Percentiles rank a stretch among this genome's conserved stretches.
phyloP scores from a whole-genome alignment of 1,284 basidiomycete genomes.

The Paramarasmius palmivorus region DNA sequence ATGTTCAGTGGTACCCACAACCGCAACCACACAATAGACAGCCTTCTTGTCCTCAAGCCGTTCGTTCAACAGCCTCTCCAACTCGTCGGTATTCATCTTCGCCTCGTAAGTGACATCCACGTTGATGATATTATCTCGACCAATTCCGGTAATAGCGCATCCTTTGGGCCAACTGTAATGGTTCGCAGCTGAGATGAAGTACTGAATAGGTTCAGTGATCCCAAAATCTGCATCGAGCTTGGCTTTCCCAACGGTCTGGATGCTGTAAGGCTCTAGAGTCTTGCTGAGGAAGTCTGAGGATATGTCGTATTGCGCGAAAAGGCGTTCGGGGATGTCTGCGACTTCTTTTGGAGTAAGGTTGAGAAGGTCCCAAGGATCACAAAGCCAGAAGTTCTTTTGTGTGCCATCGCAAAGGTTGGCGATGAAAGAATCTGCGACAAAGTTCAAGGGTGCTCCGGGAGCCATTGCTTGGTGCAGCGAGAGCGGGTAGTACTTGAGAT shows the following conservation, averaged over 20 bases:
- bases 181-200: constrained; percentile 33
- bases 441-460: constrained; percentile 22
- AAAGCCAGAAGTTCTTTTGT: constrained; percentile 24
- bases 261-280: constrained; percentile 28
- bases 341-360: constrained; percentile 25
- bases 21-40: constrained; percentile 43
- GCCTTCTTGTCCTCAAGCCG: constrained; percentile 29
- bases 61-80: constrained; percentile 31
- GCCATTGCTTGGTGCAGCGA: constrained; percentile 31
- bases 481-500: constrained; percentile 40
- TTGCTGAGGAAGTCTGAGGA: constrained; percentile 24
- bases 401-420: constrained; percentile 22
- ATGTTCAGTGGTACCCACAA: constrained; percentile 46
- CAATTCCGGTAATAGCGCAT: constrained; percentile 42
- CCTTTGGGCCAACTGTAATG: constrained; percentile 51
- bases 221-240: neutral
- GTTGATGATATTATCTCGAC: constrained; percentile 32
- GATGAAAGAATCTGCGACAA: constrained; percentile 28
- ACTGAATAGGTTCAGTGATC: constrained; percentile 4
- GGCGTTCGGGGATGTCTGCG: constrained; percentile 25
- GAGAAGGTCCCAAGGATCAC: constrained; percentile 30
- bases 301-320: constrained; percentile 25
- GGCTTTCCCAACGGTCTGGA: constrained; percentile 35
- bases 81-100: constrained; percentile 32
- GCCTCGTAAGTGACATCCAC: constrained; percentile 38